Conservation (phyloP, 2,329 filamentous ascomycete species). For the Talaromyces sp. region DNA sequence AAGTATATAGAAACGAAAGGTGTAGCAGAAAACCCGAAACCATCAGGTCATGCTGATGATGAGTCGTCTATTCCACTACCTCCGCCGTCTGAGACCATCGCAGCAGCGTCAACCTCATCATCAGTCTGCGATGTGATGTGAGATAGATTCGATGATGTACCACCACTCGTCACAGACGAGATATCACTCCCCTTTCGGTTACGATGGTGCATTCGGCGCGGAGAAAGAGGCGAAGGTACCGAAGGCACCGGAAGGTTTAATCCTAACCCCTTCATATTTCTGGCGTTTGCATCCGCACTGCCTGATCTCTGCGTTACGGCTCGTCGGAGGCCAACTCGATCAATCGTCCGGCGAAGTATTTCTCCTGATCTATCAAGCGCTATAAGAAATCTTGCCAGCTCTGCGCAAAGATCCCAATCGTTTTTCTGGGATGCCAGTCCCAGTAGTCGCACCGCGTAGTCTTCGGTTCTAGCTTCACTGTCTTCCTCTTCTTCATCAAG, state of each 20-base stretch:
- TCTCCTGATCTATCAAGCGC: slow-evolving; percentile 83
- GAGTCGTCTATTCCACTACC: slow-evolving; percentile 10
- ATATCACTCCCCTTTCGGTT: slow-evolving; percentile 13
- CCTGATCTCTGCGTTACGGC: slow-evolving; percentile 4
- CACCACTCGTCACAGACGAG: slow-evolving; percentile 11
- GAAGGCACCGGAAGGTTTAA: slow-evolving; percentile 30
- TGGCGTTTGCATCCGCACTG: slow-evolving; percentile 16
- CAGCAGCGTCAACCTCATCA: slow-evolving; percentile 4
- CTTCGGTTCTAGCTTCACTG: slow-evolving; percentile 49
- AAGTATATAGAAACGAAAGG: not conserved
- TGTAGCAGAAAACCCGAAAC: not conserved
- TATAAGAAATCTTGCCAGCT: slow-evolving; percentile 89
- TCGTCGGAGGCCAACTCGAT: slow-evolving; percentile 32
- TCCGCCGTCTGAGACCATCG: slow-evolving; percentile 8
- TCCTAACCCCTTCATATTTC: slow-evolving; percentile 29
- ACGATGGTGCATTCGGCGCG: slow-evolving; percentile 5
- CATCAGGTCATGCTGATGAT: not conserved
- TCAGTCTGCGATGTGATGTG: slow-evolving; percentile 7
- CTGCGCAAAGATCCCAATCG: slow-evolving; percentile 94
- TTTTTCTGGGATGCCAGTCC: slow-evolving; percentile 73
- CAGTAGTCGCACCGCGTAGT: slow-evolving; percentile 68
- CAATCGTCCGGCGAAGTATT: slow-evolving; percentile 54
- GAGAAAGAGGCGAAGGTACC: slow-evolving; percentile 21
- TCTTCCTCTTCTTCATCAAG: slow-evolving; percentile 50
- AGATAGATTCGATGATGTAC: slow-evolving; percentile 7